Evolutionary conservation across 768 basidiomycete genomes (phyloP).

Genomic region (Sarcodon sp.): DNA sequence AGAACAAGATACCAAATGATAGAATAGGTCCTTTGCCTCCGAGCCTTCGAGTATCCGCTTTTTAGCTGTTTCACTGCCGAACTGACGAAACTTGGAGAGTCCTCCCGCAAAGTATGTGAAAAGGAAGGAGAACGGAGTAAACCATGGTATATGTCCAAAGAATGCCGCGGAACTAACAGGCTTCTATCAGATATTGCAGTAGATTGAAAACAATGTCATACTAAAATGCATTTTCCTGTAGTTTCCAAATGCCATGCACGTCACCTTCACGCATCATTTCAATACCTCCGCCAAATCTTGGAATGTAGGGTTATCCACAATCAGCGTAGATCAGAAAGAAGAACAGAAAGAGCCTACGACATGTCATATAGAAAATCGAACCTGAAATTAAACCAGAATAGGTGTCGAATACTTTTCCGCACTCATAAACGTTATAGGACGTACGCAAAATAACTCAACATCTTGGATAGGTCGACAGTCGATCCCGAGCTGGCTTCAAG

Average conservation of each 20-base stretch:
- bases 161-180: neutral
- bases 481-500: neutral
- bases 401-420: neutral
- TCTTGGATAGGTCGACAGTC: slow-evolving; percentile 3
- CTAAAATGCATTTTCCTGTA: neutral
- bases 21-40: neutral
- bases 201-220: neutral
- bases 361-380: neutral
- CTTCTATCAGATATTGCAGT: neutral
- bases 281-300: neutral
- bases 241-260: neutral
- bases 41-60: neutral
- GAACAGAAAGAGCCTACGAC: neutral
- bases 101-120: slow-evolving; percentile 4
- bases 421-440: neutral
- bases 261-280: neutral
- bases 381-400: neutral
- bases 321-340: neutral
- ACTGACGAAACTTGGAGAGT: slow-evolving; percentile 3
- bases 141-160: neutral
- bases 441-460: neutral
- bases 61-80: neutral
- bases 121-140: neutral
- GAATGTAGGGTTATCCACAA: neutral
- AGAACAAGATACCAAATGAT: neutral